These are phyloP conservation scores for Hansenula anomala DNA, from an alignment of 1,139 yeast genomes.

Conservation along the genomic window DNA sequence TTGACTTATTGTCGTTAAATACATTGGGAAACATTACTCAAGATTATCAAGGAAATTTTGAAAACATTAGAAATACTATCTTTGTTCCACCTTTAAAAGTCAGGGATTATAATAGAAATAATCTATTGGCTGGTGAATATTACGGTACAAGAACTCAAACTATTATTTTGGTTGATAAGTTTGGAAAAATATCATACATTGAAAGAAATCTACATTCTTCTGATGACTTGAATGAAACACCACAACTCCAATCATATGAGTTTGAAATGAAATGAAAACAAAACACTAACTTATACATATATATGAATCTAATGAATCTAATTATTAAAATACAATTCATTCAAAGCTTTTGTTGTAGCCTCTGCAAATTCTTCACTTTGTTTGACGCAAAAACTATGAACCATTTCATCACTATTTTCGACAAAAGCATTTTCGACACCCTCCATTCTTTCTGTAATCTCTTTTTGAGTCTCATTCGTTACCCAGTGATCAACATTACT, in stretches of 20 bases:
- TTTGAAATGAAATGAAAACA: constrained; percentile 7
- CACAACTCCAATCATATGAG: constrained; percentile 9
- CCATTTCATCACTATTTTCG: constrained; percentile 33
- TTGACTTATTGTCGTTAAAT: constrained; percentile 47
- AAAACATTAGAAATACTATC: constrained; percentile 53
- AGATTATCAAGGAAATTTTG: constrained; percentile 25
- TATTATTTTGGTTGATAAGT: constrained; percentile 46
- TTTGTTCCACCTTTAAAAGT: constrained; percentile 60
- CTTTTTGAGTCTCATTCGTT: constrained; percentile 39
- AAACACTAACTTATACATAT: too few relatives aligned
- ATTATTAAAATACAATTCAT: not conserved
- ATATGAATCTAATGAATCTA: too few relatives aligned
- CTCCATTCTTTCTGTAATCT: constrained; percentile 34
- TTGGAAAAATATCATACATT: constrained; percentile 25
- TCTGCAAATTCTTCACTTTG: constrained; percentile 48
- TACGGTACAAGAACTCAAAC: constrained; percentile 95
- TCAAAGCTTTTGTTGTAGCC: constrained; percentile 30
- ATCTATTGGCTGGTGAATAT: constrained; percentile 38
- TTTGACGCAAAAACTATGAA: constrained; percentile 54
- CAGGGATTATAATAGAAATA: constrained; percentile 28
- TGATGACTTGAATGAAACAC: constrained; percentile 24
- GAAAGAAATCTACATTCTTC: constrained; percentile 31
- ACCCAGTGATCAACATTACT: constrained; percentile 64
- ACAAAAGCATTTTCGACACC: constrained; percentile 29
- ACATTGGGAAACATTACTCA: constrained; percentile 24